phyloP scores from a whole-genome alignment of 2,329 filamentous ascomycete genomes.

The Xylaria sp. region DNA sequence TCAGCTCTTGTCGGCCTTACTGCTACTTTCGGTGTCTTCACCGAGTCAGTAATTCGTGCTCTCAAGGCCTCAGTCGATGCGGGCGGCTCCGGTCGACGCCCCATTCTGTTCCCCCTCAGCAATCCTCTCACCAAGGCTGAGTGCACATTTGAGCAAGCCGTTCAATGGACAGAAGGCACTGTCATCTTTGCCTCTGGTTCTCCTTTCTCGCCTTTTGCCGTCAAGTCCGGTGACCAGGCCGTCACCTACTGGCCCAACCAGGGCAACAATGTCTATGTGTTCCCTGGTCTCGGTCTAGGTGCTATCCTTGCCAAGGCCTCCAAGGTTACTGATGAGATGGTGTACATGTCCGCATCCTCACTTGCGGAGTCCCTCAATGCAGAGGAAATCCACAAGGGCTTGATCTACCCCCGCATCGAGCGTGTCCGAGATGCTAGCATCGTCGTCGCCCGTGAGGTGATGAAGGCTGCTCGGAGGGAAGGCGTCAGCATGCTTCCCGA shows the following conservation, averaged over 20 bases:
- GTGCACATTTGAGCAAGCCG: conserved; percentile 94
- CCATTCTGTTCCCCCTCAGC: conserved; percentile 95
- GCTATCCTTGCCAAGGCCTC: conserved; percentile 91
- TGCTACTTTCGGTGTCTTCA: conserved; percentile 94
- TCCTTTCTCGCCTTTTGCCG: conserved; percentile 80
- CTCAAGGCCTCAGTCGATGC: conserved; percentile 71
- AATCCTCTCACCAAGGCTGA: conserved; percentile 97
- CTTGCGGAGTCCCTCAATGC: conserved; percentile 80
- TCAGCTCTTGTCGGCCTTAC: conserved; percentile 94
- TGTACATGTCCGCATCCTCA: conserved; percentile 89
- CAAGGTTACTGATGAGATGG: conserved; percentile 92
- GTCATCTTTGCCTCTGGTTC: conserved; percentile 95
- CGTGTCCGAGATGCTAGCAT: conserved; percentile 92
- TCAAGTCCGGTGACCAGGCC: conserved; percentile 67
- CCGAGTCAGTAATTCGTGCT: conserved; percentile 81
- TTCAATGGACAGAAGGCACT: conserved; percentile 89
- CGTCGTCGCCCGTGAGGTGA: conserved; percentile 87
- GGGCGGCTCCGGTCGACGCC: conserved; percentile 75
- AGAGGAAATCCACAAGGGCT: conserved; percentile 82
- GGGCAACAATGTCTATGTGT: conserved; percentile 92
- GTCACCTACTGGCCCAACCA: conserved; percentile 81
- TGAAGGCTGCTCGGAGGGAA: conserved; percentile 87
- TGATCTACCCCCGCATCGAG: conserved; percentile 91
- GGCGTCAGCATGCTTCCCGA: conserved; percentile 77
- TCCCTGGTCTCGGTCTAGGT: conserved; percentile 94